Percentiles rank a stretch among this genome's conserved stretches.
These are phyloP conservation scores for Penstemon eatonii DNA, from an alignment of 257 asterid genomes.

Conservation along the genomic window DNA sequence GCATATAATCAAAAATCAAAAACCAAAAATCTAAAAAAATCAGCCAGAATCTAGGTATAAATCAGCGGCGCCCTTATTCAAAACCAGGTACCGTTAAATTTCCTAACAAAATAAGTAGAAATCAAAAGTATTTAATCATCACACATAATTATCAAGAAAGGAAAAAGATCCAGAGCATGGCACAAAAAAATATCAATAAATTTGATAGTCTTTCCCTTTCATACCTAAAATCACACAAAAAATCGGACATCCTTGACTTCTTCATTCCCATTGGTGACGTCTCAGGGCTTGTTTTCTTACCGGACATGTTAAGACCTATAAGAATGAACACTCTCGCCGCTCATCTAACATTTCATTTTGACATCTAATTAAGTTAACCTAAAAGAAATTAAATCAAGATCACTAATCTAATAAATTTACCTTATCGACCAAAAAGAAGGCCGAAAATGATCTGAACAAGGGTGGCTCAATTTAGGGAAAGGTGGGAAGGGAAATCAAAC, in stretches of 20 bases:
- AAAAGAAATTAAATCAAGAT: conserved; percentile 1
- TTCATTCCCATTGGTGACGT: conserved; percentile 10
- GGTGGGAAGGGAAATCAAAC: not conserved
- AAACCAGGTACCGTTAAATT: not conserved
- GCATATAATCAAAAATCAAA: no score
- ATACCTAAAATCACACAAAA: conserved; percentile 23
- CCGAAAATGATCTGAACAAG: not conserved
- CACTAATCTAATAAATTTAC: not conserved
- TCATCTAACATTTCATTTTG: not conserved
- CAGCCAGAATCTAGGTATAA: not conserved
- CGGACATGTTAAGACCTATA: conserved; percentile 24
- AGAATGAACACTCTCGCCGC: conserved; percentile 4
- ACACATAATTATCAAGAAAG: conserved; percentile 4
- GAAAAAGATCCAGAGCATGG: not conserved
- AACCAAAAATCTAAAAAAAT: no score
- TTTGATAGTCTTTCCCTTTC: conserved; percentile 1
- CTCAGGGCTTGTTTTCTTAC: conserved; percentile 22
- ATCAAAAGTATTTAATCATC: not conserved
- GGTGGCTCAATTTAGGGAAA: not conserved
- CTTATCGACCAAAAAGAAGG: not conserved
- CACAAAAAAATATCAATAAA: conserved; percentile 20
- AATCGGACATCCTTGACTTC: conserved; percentile 6
- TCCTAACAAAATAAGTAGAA: conserved; percentile 13
- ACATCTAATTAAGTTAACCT: conserved; percentile 3
- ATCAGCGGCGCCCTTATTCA: not conserved